Conservation (phyloP, 2,329 filamentous ascomycete species). For the Passalora sequoiae region DNA sequence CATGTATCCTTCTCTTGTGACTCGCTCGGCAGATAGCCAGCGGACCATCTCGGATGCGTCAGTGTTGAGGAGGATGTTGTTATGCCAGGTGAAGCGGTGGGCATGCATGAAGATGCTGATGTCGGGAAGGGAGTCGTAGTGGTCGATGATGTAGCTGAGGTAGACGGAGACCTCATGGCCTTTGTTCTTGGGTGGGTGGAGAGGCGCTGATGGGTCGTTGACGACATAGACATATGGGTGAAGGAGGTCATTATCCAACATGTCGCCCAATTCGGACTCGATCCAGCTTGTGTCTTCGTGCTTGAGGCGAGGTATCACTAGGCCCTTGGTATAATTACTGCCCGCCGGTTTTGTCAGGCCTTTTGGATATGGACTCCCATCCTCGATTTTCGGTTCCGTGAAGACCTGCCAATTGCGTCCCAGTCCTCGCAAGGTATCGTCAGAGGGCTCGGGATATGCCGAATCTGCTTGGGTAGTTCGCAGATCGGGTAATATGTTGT, state of each 20-base stretch:
- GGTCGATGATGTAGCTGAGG: constrained; percentile 57
- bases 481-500: constrained; percentile 25
- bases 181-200: constrained; percentile 53
- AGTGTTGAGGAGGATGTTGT: constrained; percentile 47
- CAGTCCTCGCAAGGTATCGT: neutral
- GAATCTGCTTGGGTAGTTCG: constrained; percentile 9
- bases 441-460: constrained; percentile 9
- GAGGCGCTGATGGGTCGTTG: constrained; percentile 42
- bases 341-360: constrained; percentile 41
- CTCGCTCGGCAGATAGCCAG: constrained; percentile 42
- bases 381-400: constrained; percentile 26
- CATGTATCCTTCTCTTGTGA: constrained; percentile 49
- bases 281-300: constrained; percentile 53
- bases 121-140: constrained; percentile 56
- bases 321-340: constrained; percentile 48
- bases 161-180: constrained; percentile 61
- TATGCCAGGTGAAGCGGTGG: constrained; percentile 56
- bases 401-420: constrained; percentile 15
- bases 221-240: constrained; percentile 48
- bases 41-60: constrained; percentile 44
- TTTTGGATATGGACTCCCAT: constrained; percentile 26
- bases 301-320: constrained; percentile 52
- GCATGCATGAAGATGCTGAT: constrained; percentile 59
- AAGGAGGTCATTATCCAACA: constrained; percentile 34
- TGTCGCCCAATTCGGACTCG: constrained; percentile 45